These are phyloP conservation scores for Nakataea oryzae DNA, from an alignment of 2,329 filamentous ascomycete species.

Conservation along the genomic window DNA sequence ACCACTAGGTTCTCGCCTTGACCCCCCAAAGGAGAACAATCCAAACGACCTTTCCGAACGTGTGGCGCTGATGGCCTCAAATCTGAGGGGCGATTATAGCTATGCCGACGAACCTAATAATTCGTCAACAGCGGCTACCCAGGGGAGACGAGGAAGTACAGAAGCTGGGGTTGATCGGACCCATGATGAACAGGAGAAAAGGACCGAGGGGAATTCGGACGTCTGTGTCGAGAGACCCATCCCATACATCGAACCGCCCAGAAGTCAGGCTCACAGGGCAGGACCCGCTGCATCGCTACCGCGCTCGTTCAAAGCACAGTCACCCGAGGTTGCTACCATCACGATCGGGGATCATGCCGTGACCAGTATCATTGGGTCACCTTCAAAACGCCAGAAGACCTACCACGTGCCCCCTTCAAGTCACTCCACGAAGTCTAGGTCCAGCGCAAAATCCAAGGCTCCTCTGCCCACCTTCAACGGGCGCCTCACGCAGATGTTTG, in stretches of 20 bases:
- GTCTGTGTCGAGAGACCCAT: conserved; percentile 17
- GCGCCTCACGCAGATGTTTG: conserved; percentile 13
- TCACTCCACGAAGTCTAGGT: conserved; percentile 46
- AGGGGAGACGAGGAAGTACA: not conserved
- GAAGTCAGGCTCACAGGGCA: conserved; percentile 15
- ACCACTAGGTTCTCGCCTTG: not conserved
- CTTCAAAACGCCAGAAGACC: conserved; percentile 33
- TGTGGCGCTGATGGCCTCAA: conserved; percentile 1
- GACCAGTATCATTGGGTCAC: conserved; percentile 53
- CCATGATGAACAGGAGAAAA: conserved; percentile 6
- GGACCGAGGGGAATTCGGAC: not conserved
- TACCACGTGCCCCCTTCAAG: conserved; percentile 28
- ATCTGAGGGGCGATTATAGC: conserved; percentile 1
- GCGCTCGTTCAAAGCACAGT: conserved; percentile 36
- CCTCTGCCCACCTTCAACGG: conserved; percentile 12
- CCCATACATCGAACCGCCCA: conserved; percentile 20
- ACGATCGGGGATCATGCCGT: conserved; percentile 61
- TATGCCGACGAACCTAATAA: not conserved
- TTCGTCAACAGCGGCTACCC: not conserved
- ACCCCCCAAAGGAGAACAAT: conserved; percentile 1
- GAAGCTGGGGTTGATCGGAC: not conserved
- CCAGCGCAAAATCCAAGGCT: conserved; percentile 17
- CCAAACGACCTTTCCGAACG: conserved; percentile 1
- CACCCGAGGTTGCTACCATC: conserved; percentile 59
- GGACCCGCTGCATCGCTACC: not conserved